These are phyloP conservation scores for Pseudogymnoascus sp. DNA, from an alignment of 2,329 filamentous ascomycete genomes.

Conservation along the genomic window DNA sequence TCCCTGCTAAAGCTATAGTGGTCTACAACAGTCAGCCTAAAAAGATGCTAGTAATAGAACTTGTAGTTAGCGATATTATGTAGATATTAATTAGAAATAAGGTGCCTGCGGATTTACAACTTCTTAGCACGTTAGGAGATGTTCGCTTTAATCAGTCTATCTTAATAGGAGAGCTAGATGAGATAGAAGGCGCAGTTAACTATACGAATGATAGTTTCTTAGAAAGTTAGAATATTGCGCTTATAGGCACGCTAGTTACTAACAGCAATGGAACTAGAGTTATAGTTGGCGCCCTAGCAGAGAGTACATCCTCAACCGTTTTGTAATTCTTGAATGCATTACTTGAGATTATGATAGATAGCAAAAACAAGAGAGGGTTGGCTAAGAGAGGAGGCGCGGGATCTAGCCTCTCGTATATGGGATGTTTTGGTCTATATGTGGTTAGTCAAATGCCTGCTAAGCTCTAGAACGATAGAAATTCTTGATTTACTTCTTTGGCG, in stretches of 20 bases:
- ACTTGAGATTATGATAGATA: constrained; percentile 13
- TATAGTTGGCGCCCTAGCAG: constrained; percentile 50
- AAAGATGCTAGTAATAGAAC: constrained; percentile 16
- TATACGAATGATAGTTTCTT: constrained; percentile 72
- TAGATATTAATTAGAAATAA: constrained; percentile 59
- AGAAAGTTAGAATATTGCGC: constrained; percentile 99
- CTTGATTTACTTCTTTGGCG: too few species aligned
- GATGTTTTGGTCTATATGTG: background rate
- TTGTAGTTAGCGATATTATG: constrained; percentile 63
- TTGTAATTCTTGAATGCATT: constrained; percentile 17
- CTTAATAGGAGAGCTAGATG: constrained; percentile 94
- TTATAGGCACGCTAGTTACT: constrained; percentile 95
- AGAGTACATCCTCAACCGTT: constrained; percentile 15
- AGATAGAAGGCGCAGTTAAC: constrained; percentile 69
- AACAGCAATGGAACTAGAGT: constrained; percentile 87
- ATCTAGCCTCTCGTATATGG: background rate
- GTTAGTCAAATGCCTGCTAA: background rate
- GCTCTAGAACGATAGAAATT: too few species aligned
- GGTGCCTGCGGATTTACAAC: constrained; percentile 61
- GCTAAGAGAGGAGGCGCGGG: constrained; percentile 11
- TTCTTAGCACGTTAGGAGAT: constrained; percentile 70
- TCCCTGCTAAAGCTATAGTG: constrained; percentile 40
- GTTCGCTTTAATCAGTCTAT: constrained; percentile 98
- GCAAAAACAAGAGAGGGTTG: constrained; percentile 17
- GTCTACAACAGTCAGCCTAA: constrained; percentile 42